Percentiles rank a stretch among this genome's conserved stretches.
phyloP scores from a whole-genome alignment of 768 basidiomycete genomes.

The Pulveroboletus sp. region DNA sequence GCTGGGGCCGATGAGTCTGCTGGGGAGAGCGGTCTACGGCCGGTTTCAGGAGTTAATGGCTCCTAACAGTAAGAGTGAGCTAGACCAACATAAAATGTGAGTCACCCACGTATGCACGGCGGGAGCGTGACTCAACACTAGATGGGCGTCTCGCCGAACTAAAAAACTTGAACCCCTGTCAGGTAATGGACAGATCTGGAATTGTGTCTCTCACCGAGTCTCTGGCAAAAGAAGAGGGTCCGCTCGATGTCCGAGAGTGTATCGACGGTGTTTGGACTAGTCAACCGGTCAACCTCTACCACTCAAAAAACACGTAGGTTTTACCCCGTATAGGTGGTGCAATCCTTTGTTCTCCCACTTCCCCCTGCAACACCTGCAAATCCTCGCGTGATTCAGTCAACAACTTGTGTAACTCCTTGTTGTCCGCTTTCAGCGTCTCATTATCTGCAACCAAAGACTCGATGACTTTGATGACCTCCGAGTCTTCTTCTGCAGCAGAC shows the following conservation, averaged over 20 bases:
- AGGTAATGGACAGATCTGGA: conserved; percentile 28
- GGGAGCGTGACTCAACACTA: conserved; percentile 34
- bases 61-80: conserved; percentile 29
- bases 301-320: background rate
- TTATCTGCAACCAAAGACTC: conserved; percentile 88
- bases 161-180: conserved; percentile 22
- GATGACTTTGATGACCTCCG: conserved; percentile 65
- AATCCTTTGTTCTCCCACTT: conserved; percentile 71
- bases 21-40: conserved; percentile 41
- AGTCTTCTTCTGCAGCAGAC: conserved; percentile 40
- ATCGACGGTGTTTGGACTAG: conserved; percentile 35
- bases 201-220: conserved; percentile 42
- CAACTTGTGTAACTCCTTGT: conserved; percentile 71
- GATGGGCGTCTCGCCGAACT: conserved; percentile 29
- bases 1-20: conserved; percentile 32
- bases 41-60: conserved; percentile 46
- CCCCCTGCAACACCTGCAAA: conserved; percentile 61
- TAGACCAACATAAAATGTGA: background rate
- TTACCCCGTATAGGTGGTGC: conserved; percentile 45
- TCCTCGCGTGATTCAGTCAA: conserved; percentile 79
- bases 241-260: conserved; percentile 42
- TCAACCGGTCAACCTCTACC: conserved; percentile 3
- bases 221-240: conserved; percentile 40
- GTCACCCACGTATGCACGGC: conserved; percentile 33
- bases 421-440: conserved; percentile 77